Evolutionary conservation across 257 asterid genomes (phyloP).

Genomic region (Thymus mandschuricus): DNA sequence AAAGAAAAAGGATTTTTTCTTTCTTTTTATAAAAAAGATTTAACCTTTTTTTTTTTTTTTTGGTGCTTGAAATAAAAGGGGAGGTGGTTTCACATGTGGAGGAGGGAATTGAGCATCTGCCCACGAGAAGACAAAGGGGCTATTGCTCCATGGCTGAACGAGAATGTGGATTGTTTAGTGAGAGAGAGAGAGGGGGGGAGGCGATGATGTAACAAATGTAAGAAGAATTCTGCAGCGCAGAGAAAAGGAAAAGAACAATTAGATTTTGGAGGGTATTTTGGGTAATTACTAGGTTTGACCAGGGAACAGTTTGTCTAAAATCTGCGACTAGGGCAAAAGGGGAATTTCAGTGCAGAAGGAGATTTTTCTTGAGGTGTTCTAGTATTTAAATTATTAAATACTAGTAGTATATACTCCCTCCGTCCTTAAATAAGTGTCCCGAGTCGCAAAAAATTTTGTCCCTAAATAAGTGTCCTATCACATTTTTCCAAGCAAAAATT

Average conservation of each 20-base stretch:
- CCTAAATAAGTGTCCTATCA: no score
- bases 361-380: background rate
- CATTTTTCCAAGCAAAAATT: no score
- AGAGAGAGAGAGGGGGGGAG: slow-evolving; percentile 28
- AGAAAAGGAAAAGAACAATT: background rate
- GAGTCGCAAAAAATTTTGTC: no score
- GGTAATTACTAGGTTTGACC: slow-evolving; percentile 29
- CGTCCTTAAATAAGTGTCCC: no score
- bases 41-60: slow-evolving; percentile 13
- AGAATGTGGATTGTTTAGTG: slow-evolving; percentile 33
- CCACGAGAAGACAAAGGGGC: slow-evolving; percentile 39
- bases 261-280: slow-evolving; percentile 23
- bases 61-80: slow-evolving; percentile 14
- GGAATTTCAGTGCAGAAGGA: background rate
- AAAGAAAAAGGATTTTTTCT: background rate
- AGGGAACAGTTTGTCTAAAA: slow-evolving; percentile 8
- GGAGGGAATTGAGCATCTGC: slow-evolving; percentile 22
- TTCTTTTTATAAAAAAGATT: background rate
- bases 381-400: no score
- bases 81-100: slow-evolving; percentile 28
- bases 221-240: background rate
- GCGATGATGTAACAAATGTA: slow-evolving; percentile 5
- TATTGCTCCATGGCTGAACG: slow-evolving; percentile 39
- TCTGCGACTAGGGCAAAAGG: slow-evolving; percentile 12
- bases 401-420: no score